Evolutionary conservation across 2,329 filamentous ascomycete genomes (phyloP), one percentile per base, ranked within the genome.

Genomic region (Phyllosticta citrichinensis): DNA sequence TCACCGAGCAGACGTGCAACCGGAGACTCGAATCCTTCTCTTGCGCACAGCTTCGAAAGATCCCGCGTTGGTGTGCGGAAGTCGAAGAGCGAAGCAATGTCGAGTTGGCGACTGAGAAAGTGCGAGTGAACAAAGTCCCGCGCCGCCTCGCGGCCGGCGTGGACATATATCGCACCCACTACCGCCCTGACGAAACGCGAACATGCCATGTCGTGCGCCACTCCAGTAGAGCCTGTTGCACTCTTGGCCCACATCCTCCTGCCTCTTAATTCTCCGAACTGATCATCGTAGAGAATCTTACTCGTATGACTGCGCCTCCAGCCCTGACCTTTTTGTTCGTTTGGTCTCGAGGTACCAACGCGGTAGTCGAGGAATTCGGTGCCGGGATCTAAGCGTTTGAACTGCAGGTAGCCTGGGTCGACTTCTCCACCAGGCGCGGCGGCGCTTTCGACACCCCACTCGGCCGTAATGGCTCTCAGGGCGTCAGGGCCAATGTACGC

Each of bases 401-500:
- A 96, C 72, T 97, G 94, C 63, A 99, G 79, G 59, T 96, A 79
- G 5, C 93, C 94, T 0, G 92, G 87, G 72, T 99, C 94, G 61
- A 97, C 92, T 76, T 97, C 93, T 62, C 84, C 84, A 57, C 93
- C 94, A 0, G 94, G 94, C 20, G 85, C 87, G 11, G 88, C 89
- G n/a, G 90, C 93, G 52, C 81, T 77, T 73, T 97, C 93, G 17
- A 97, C 85, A 76, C 94, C 94, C 94, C 94, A 99, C 76, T 94
- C 88, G 64, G 82, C 79, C 17, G 89, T 85, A 65, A 97, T 82
- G 20, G 85, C 80, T 57, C 86, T 79, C 55, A 97, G 81, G 0
- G 92, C 86, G 66, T 85, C 83, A 5, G 84, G 82, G 4, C 94
- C 94, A 55, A 87, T 82, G 72, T 91, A 97, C 55, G 89, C 91